A percentile compares a stretch with the other conserved stretches of the same genome.
phyloP scores from a whole-genome alignment of 352 stramenopile species.

The Phytophthora pinifolia region DNA sequence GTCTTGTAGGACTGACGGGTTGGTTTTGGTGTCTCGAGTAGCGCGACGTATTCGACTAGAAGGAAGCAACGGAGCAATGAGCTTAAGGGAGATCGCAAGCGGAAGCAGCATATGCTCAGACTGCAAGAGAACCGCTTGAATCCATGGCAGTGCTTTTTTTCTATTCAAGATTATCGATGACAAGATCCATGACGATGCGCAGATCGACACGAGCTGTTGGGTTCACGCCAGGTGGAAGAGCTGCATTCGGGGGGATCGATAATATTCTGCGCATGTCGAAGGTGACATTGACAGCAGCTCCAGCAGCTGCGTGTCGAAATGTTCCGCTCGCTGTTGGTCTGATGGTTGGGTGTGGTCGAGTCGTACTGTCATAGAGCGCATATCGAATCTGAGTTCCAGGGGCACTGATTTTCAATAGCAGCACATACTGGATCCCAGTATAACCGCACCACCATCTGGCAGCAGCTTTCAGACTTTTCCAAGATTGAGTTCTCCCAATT shows the following conservation, averaged over 20 bases:
- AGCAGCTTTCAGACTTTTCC: background rate
- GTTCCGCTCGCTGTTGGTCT: too few relatives aligned
- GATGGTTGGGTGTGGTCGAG: constrained; percentile 5
- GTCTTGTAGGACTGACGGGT: too few relatives aligned
- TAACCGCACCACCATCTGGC: constrained; percentile 9
- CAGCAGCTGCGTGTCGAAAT: constrained; percentile 3
- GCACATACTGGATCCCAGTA: constrained; percentile 13
- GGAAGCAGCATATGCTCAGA: too few relatives aligned
- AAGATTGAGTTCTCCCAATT: background rate
- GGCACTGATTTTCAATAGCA: constrained; percentile 15
- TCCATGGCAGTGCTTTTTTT: too few relatives aligned
- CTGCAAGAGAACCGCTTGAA: too few relatives aligned
- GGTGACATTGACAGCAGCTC: constrained; percentile 16
- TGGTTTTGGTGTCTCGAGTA: too few relatives aligned
- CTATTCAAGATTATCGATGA: background rate
- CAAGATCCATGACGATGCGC: constrained; percentile 1
- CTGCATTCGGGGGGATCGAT: background rate
- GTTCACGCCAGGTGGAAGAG: constrained; percentile 1
- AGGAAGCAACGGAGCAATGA: too few relatives aligned
- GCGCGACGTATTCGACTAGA: too few relatives aligned
- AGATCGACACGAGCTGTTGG: background rate
- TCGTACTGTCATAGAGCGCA: background rate
- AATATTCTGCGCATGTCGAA: background rate
- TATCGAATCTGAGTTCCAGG: background rate
- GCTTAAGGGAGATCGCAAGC: too few relatives aligned